Base-by-base conservation (phyloP, 1,139 yeast genomes). In the Saccharomycopsis hybrid region DNA sequence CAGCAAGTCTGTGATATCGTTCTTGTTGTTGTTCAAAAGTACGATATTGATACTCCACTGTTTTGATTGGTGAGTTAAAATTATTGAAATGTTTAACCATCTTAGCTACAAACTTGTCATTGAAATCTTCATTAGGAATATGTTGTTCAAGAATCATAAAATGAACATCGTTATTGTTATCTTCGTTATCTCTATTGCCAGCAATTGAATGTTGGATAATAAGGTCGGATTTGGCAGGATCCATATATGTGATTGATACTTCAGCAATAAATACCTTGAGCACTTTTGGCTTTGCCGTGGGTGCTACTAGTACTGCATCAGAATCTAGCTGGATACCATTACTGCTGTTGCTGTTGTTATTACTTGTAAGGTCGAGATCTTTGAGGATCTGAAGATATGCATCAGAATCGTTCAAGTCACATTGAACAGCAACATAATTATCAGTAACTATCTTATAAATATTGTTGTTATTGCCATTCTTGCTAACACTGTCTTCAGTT, bases 201-300 rank as follows among this genome's bases (percentile, higher is more conserved):
- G 58, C 54, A 1, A 67, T 59, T 3, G 82, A 71, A 1, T 82
- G 71, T 38, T 68, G 62, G 45, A 86, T 80, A 25, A 86, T 74
- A 3, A 73, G 72, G 60, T 86, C 82, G n/a, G 95, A 88, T 53
- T 73, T 73, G 35, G 72, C 70, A 4, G 83, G 82, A 41, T 75
- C 72, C 94, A 86, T 86, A 61, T 86, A 86, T 0, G 94, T 90
- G 51, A 86, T 66, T 0, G 95, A 85, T 2, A 86, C 95, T 62
- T 86, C 95, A 0, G 95, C 94, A 41, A 87, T 73, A 58, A 84
- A 86, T 8, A 85, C 71, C 48, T 76, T 77, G 4, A 76, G 62
- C 2, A 74, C 62, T n/a, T n/a, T n/a, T 67, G 58, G 1, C 5
- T 24, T 24, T 8, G 39, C 7, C 5, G 39, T 7, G 33, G 33